Evolutionary conservation across 2,329 filamentous ascomycete genomes (phyloP), one percentile per base, ranked within the genome.

Genomic region (Pseudocercospora pini-densiflorae): DNA sequence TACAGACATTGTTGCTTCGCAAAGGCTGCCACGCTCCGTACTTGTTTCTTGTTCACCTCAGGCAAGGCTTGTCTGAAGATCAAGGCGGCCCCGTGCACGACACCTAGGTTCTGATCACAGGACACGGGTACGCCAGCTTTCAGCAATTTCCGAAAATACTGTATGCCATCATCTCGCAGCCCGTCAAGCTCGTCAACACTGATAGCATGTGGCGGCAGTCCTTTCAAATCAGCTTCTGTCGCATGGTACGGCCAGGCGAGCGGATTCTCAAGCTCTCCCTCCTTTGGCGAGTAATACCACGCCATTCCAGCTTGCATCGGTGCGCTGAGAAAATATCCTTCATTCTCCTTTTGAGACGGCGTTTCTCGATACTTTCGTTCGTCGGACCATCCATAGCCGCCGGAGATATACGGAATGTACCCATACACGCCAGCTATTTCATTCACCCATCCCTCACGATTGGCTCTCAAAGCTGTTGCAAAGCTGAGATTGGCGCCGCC

Each of bases 171-270:
- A 64, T 76, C 74, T 9, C 72, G 47, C 51, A 77, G 43, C 19
- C 72, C 72, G 63, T 77, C 76, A 16, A 78, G 58, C 63, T 78
- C 75, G 51, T 75, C 73, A 63, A 76, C 70, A 21, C 67, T 68
- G 16, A 77, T 58, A 7, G 70, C 58, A 51, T 71, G 68, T 3
- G 73, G 73, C 53, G 75, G 76, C 51, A 77, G 61, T 6, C 73
- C 75, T 54, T 69, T 71, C 45, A 77, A 27, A 54, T 75, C 72
- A 21, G 73, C 64, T 19, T 68, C 66, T 5, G 66, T 71, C 1
- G 76, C 73, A 60, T 72, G 63, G 24, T 75, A 76, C 9, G 76
- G 76, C 75, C 75, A 77, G 8, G 75, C 75, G 9, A 76, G 65
- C 9, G 75, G 69, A 65, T 77, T 69, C 24, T 62, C 66, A 27